These are phyloP conservation scores for Spergularia azorica DNA, from an alignment of 179 eudicot species.

Conservation along the genomic window DNA sequence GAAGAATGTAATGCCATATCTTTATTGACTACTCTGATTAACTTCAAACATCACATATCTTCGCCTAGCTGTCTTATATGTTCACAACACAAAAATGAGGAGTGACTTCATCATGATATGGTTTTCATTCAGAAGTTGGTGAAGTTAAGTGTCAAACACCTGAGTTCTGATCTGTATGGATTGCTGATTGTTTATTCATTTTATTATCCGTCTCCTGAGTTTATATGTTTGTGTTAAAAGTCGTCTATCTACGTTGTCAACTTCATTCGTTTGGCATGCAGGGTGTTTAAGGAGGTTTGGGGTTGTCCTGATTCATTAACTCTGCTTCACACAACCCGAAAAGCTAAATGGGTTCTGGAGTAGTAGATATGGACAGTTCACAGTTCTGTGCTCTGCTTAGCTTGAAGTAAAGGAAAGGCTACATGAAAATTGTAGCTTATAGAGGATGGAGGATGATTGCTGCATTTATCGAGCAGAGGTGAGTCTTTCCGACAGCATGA, in stretches of 20 bases:
- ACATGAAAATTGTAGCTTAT: background rate
- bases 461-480: background rate
- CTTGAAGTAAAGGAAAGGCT: background rate
- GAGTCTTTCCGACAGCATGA: background rate
- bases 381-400: background rate
- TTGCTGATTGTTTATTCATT: background rate
- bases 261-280: background rate
- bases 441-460: background rate
- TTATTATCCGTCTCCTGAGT: background rate
- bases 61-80: background rate
- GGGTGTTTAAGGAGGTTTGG: constrained; percentile 1
- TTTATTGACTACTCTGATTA: background rate
- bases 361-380: background rate
- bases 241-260: background rate
- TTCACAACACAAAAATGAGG: background rate
- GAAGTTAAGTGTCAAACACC: background rate
- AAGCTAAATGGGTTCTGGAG: background rate
- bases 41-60: background rate
- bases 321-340: background rate
- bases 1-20: background rate
- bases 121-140: background rate
- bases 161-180: background rate
- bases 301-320: background rate
- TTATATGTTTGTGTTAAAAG: background rate
- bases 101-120: background rate